Percentiles rank a stretch among this genome's conserved stretches.
These are phyloP conservation scores for Aspergillus sp. DNA, from an alignment of 2,329 filamentous ascomycete species.

Conservation along the genomic window DNA sequence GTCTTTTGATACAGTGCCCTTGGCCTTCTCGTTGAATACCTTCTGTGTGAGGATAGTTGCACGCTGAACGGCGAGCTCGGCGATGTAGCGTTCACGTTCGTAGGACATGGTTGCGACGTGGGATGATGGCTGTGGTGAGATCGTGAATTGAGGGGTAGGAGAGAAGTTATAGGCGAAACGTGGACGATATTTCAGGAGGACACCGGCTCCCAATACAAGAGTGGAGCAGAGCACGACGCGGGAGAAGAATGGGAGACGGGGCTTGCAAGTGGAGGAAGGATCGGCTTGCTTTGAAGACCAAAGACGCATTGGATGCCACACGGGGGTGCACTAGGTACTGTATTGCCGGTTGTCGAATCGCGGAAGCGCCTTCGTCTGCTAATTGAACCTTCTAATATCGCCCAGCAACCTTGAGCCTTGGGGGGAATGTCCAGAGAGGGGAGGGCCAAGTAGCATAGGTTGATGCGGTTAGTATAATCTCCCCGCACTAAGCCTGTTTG, in stretches of 20 bases:
- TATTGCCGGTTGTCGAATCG: not conserved
- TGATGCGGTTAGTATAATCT: not conserved
- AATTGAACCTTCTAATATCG: not conserved
- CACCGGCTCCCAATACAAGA: conserved; percentile 45
- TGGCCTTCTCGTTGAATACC: conserved; percentile 84
- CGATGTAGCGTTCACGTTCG: conserved; percentile 75
- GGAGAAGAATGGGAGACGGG: conserved; percentile 27
- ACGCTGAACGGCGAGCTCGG: conserved; percentile 85
- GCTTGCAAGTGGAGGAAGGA: conserved; percentile 21
- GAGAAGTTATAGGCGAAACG: conserved; percentile 45
- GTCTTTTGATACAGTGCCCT: conserved; percentile 90
- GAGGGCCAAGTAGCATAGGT: not conserved
- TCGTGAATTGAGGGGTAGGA: conserved; percentile 28
- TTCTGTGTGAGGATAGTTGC: conserved; percentile 73
- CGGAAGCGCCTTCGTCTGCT: not conserved
- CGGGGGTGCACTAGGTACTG: not conserved
- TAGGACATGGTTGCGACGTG: conserved; percentile 53
- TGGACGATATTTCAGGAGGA: conserved; percentile 39
- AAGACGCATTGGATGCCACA: conserved; percentile 16
- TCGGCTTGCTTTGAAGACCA: conserved; percentile 21
- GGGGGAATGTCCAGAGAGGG: not conserved
- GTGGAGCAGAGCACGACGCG: conserved; percentile 36
- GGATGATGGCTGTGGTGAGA: conserved; percentile 19
- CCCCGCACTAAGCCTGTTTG: conserved; percentile 22
- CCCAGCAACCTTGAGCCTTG: not conserved